These are phyloP conservation scores for Aquilaria sinensis DNA, from an alignment of 345 rosid species.

Conservation along the genomic window DNA sequence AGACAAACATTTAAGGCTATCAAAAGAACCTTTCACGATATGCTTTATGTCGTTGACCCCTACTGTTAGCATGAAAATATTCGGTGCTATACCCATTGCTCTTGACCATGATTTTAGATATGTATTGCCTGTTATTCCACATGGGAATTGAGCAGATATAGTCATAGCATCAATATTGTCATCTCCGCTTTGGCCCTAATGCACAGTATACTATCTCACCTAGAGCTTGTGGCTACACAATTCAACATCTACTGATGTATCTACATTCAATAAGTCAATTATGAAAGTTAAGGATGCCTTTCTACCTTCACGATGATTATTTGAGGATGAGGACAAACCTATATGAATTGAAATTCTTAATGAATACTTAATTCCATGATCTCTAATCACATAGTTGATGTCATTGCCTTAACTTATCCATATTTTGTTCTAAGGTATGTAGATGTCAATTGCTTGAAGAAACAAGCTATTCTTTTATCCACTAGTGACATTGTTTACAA, in stretches of 20 bases:
- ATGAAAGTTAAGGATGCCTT: not conserved
- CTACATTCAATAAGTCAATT: too few relatives aligned
- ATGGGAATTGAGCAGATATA: too few relatives aligned
- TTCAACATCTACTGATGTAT: not conserved
- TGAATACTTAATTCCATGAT: not conserved
- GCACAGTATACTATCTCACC: not conserved
- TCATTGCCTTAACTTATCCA: not conserved
- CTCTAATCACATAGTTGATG: not conserved
- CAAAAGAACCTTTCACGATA: not conserved
- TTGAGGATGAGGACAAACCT: too few relatives aligned
- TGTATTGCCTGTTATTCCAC: too few relatives aligned
- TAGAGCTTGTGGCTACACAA: too few relatives aligned
- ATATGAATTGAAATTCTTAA: not conserved
- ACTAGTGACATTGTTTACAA: not conserved
- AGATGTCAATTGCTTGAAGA: too few relatives aligned
- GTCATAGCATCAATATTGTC: too few relatives aligned
- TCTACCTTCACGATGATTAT: not conserved
- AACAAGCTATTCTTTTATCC: not conserved
- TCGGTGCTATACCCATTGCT: not conserved
- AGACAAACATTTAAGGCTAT: not conserved
- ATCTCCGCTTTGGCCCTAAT: not conserved
- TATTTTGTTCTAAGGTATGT: not conserved
- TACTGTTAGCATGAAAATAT: too few relatives aligned
- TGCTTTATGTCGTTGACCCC: not conserved
- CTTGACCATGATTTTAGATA: too few relatives aligned